phyloP scores from a whole-genome alignment of 352 stramenopile genomes.

The Phytophthora pinifolia region DNA sequence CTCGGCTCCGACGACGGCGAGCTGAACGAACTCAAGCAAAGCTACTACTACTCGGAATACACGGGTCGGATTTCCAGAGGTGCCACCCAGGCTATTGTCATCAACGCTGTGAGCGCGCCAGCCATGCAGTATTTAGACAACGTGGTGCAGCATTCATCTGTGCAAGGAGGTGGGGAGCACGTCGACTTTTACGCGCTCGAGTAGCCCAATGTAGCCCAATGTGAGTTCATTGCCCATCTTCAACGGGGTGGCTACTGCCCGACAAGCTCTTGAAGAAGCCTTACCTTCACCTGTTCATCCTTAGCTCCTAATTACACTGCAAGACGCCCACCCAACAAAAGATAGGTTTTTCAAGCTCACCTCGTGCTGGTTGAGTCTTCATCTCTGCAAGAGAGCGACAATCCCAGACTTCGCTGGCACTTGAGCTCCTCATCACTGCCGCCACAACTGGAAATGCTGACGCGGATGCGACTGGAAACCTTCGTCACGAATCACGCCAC shows the following conservation, averaged over 20 bases:
- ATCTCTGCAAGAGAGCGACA: too few species aligned
- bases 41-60: constrained; percentile 67
- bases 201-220: constrained; percentile 3
- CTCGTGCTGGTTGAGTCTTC: too few species aligned
- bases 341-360: too few species aligned
- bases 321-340: too few species aligned
- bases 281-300: too few species aligned
- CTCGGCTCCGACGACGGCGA: constrained; percentile 38
- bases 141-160: constrained; percentile 37
- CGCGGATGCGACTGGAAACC: neutral
- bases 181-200: constrained; percentile 33
- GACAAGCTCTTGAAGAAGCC: too few species aligned
- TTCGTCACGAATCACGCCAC: neutral
- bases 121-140: constrained; percentile 63
- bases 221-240: too few species aligned
- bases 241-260: too few species aligned
- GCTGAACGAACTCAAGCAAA: constrained; percentile 33
- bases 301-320: too few species aligned
- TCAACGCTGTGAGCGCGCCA: constrained; percentile 52
- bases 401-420: neutral
- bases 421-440: neutral
- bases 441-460: neutral
- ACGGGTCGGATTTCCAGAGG: constrained; percentile 54
- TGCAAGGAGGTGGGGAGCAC: constrained; percentile 22
- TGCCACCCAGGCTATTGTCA: constrained; percentile 19